These are phyloP conservation scores for Barnettozyma siamensis DNA, from an alignment of 805 yeast genomes.

Conservation along the genomic window DNA sequence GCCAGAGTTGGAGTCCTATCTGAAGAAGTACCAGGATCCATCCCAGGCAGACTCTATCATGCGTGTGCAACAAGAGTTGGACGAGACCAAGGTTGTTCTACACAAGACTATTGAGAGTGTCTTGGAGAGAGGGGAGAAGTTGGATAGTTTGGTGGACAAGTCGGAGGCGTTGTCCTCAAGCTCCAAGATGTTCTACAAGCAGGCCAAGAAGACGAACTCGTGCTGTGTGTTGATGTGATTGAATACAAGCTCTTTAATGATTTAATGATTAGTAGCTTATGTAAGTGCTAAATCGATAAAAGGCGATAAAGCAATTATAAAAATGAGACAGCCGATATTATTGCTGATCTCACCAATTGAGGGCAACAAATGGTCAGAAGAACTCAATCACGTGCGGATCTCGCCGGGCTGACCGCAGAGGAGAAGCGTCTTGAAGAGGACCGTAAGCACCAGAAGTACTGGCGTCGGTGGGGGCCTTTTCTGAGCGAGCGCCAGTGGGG, in stretches of 20 bases:
- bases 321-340: too few relatives aligned
- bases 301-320: too few relatives aligned
- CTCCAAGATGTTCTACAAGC: slow-evolving; percentile 92
- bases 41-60: slow-evolving; percentile 93
- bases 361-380: slow-evolving; percentile 11
- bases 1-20: slow-evolving; percentile 60
- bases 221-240: slow-evolving; percentile 65
- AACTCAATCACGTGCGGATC: slow-evolving; percentile 21
- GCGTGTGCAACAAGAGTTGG: slow-evolving; percentile 96
- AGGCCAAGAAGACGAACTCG: slow-evolving; percentile 91
- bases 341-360: background rate
- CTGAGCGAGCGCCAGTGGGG: slow-evolving; percentile 82
- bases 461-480: slow-evolving; percentile 92
- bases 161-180: slow-evolving; percentile 86
- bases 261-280: too few relatives aligned
- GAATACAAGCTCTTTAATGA: too few relatives aligned
- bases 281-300: too few relatives aligned
- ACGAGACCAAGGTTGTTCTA: slow-evolving; percentile 92
- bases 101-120: slow-evolving; percentile 95
- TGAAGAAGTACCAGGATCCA: slow-evolving; percentile 91
- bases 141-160: slow-evolving; percentile 91
- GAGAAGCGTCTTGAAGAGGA: slow-evolving; percentile 33
- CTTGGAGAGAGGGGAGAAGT: slow-evolving; percentile 91
- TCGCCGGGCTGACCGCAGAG: slow-evolving; percentile 28
- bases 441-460: slow-evolving; percentile 40